Base-by-base conservation (phyloP, 495 filamentous ascomycete species). In the Penicillium canescens region DNA sequence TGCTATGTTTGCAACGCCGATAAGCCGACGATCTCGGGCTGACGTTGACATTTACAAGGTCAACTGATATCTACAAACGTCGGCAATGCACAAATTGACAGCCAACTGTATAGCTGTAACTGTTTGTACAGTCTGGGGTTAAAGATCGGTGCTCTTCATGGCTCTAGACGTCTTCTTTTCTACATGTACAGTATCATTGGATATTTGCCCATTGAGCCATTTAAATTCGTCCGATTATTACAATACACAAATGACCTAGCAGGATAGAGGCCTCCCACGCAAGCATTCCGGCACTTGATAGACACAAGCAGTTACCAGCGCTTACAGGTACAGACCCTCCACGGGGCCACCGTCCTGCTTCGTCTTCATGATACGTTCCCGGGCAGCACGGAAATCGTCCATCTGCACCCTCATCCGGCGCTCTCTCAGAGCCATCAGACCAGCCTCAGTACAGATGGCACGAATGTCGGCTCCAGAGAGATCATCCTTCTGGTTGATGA, bases 401-500 rank as follows among this genome's bases (percentile, higher is more conserved):
- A 99, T 99, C 75, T 96, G 90, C 47, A 99, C 94, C 61, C 93
- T 84, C 94, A 99, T 99, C 56, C 94, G 84, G 57, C 94, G 85
- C 77, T 99, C 94, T 59, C 94, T 82, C 51, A 99, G 77, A 23
- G 94, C 94, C 87, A 96, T 90, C 62, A 99, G 75, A 63, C 94
- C 94, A 54, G 95, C 92, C 70, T 99, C 94, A 14, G 91, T 94
- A 75, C 94, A 99, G 61, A 99, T 99, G 35, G 94, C 94, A 72
- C 96, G 94, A 77, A 99, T 98, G 77, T 99, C 94, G 37, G 94
- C 94, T 63, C 94, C 94, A 34, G 90, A 96, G 3, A 99, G 81
- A 66, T 99, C 94, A 62, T 99, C 94, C 78, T 99, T 99, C 77
- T 96, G 92, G 61, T 84, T 91, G 67, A 99, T 96, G 69, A 99